Evolutionary conservation across 2,329 filamentous ascomycete species (phyloP).

Genomic region (Fusarium sp.): DNA sequence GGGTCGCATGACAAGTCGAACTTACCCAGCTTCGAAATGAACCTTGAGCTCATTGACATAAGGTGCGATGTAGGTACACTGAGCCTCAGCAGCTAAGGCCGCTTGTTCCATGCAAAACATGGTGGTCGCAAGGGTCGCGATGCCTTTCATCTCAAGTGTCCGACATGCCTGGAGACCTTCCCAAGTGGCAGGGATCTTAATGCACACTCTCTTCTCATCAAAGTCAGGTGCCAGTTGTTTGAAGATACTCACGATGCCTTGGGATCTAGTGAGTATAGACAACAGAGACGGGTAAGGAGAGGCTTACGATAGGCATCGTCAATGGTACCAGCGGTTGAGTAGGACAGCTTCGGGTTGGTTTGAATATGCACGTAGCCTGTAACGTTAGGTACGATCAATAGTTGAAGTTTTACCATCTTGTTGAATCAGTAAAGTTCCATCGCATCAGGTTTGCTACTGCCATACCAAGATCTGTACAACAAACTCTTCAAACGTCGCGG

Average conservation of each 20-base stretch:
- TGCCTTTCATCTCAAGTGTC: conserved; percentile 62
- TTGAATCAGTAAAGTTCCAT: neutral
- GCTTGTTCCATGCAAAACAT: conserved; percentile 73
- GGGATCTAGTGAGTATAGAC: neutral
- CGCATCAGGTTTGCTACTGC: accelerated
- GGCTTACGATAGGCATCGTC: conserved; percentile 62
- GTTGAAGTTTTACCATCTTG: conserved; percentile 66
- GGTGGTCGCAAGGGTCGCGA: conserved; percentile 71
- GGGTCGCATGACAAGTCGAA: neutral
- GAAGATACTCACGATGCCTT: conserved; percentile 59
- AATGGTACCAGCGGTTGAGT: conserved; percentile 61
- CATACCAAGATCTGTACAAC: conserved; percentile 67
- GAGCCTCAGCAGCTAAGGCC: conserved; percentile 65
- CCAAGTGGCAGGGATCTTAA: conserved; percentile 73
- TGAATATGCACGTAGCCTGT: conserved; percentile 68
- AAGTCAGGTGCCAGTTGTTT: conserved; percentile 45
- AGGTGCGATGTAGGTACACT: conserved; percentile 72
- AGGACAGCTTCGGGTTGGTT: conserved; percentile 68
- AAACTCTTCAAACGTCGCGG: conserved; percentile 56
- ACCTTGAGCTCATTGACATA: conserved; percentile 75
- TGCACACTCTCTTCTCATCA: conserved; percentile 64
- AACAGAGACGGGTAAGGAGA: accelerated
- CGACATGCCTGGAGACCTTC: conserved; percentile 71
- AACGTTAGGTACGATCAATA: conserved; percentile 62
- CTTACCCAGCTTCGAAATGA: conserved; percentile 65